Evolutionary conservation across 306 rosid species (phyloP).

Genomic region (Adenanthera pavonina): DNA sequence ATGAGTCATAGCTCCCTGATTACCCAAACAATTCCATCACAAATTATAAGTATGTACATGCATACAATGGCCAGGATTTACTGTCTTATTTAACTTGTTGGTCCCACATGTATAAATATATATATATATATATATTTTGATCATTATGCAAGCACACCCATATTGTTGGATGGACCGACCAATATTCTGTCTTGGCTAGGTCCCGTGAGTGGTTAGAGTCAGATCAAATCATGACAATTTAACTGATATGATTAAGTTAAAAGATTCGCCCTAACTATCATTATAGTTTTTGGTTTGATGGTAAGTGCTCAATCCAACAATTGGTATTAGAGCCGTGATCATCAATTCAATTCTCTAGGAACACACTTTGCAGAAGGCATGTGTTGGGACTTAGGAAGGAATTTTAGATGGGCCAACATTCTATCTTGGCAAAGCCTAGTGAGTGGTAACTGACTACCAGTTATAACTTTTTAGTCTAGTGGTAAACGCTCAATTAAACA

Average conservation of each 20-base stretch:
- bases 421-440: background rate
- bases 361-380: background rate
- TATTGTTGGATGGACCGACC: background rate
- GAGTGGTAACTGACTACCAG: no score
- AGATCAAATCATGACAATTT: background rate
- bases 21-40: slow-evolving; percentile 17
- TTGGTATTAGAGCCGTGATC: background rate
- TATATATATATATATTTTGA: background rate
- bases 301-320: background rate
- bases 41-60: background rate
- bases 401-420: background rate
- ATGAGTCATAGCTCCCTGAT: slow-evolving; percentile 80
- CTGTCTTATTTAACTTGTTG: background rate
- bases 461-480: no score
- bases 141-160: no score
- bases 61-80: background rate
- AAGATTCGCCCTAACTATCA: no score
- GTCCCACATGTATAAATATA: background rate
- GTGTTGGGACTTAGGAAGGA: background rate
- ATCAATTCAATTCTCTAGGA: background rate
- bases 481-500: no score
- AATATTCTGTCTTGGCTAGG: background rate
- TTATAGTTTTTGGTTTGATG: background rate
- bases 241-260: no score
- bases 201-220: background rate